Evolutionary conservation across 2,329 filamentous ascomycete species (phyloP).

Genomic region (Colletotrichum sp.): DNA sequence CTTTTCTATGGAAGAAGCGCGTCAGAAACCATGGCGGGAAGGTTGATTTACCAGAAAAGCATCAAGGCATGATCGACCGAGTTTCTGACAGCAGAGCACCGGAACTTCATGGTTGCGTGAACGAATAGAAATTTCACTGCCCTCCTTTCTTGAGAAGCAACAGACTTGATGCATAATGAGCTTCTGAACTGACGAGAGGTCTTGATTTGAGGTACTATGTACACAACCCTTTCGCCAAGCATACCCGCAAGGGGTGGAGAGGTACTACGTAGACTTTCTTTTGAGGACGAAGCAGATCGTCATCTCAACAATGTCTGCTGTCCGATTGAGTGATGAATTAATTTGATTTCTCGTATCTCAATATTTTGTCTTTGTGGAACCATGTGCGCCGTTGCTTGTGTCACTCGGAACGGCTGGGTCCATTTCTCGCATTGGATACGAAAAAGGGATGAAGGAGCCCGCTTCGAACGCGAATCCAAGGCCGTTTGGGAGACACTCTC

Average conservation of each 20-base stretch:
- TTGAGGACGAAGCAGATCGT: background rate
- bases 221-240: rapidly evolving
- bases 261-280: background rate
- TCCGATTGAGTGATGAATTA: background rate
- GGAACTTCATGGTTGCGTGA: background rate
- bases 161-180: background rate
- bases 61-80: rapidly evolving
- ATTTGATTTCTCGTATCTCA: background rate
- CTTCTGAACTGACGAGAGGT: rapidly evolving
- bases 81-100: background rate
- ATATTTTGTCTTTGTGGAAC: rapidly evolving
- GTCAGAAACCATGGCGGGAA: background rate
- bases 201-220: rapidly evolving
- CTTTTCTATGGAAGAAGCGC: background rate
- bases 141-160: rapidly evolving
- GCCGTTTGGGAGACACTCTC: background rate
- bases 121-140: background rate
- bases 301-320: background rate
- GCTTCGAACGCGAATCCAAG: background rate
- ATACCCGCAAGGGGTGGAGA: background rate
- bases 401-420: rapidly evolving
- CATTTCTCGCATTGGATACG: background rate
- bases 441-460: background rate
- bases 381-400: background rate
- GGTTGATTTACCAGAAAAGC: background rate